Base-by-base conservation (phyloP, 1,284 basidiomycete genomes). In the Amylostereum areolatum region DNA sequence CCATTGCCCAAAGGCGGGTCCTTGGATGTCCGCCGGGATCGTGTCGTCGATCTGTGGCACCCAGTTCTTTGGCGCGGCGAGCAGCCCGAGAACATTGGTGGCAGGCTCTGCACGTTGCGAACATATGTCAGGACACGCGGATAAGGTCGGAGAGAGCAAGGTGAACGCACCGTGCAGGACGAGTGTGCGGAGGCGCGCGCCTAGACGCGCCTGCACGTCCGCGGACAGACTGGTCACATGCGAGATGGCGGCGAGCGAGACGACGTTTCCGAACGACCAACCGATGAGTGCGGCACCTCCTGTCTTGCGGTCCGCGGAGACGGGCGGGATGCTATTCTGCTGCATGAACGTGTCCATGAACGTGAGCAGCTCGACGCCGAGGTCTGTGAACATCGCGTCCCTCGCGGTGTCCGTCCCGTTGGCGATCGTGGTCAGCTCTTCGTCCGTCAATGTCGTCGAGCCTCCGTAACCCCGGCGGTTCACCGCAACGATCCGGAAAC, bases 391-490 rank as follows among this genome's bases (percentile, higher is more conserved):
- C n/a, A 45, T 41, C 5, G 11, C 34, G 2, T 12, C 30, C 27
- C 47, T 45, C 25, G 36, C 11, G 3, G 45, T 43, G 36, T 45
- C 42, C 24, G 18, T 45, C 18, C 43, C 42, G 35, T 30, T n/a
- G 8, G 27, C 24, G 2, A 45, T 10, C 4, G 43, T 18, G 18
- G 7, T 27, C 6, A 28, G 3, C 34, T 35, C 34, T 30, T 35
- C 43, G 5, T 29, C 40, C 5, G 36, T 9, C 27, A 47, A 24
- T 7, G 48, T 36, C 10, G 51, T 52, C 3, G 49, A 51, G 5
- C 43, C 52, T 7, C 45, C 35, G 46, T 51, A 51, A 25, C 43
- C 49, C 3, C 52, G 49, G 9, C 49, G 49, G 33, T 51, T 48
- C 7, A 51, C 33, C 25, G 46, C 34, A 24, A 54, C 45, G 30